These are phyloP conservation scores for Tylopilus intermedius DNA, from an alignment of 768 basidiomycete genomes.

Conservation along the genomic window DNA sequence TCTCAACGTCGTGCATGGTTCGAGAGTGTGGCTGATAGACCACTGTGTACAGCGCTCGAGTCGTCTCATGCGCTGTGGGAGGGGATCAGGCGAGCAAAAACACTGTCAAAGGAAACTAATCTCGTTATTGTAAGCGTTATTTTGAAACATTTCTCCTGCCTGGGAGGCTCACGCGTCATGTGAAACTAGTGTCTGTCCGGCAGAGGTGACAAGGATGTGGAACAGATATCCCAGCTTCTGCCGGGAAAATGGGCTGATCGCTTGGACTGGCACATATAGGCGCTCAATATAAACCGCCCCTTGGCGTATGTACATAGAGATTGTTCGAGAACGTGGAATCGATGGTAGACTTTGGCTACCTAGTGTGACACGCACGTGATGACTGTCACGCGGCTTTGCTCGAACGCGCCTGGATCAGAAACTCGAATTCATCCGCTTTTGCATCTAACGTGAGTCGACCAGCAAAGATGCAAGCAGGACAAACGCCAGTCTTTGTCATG, in stretches of 20 bases:
- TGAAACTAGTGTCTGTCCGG: background rate
- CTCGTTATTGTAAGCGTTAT: background rate
- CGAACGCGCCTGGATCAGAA: background rate
- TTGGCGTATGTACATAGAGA: background rate
- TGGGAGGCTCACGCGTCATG: background rate
- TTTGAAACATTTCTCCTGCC: background rate
- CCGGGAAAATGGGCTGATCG: background rate
- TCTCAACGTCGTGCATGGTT: background rate
- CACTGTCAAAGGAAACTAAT: background rate
- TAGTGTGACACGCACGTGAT: background rate
- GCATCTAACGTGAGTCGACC: background rate
- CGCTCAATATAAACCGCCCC: background rate
- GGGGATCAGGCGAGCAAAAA: background rate
- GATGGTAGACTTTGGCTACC: too few species aligned
- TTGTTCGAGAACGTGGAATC: too few species aligned
- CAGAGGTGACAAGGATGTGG: conserved; percentile 1
- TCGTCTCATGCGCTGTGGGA: background rate
- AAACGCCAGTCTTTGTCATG: conserved; percentile 82
- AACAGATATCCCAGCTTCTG: background rate
- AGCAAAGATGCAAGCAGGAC: conserved; percentile 35
- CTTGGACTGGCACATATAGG: background rate
- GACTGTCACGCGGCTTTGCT: background rate
- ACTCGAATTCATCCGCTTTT: background rate
- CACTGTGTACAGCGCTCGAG: background rate
- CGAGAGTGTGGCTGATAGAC: background rate